These are phyloP conservation scores for Penicillium paxilli DNA, from an alignment of 495 filamentous ascomycete species.

Conservation along the genomic window DNA sequence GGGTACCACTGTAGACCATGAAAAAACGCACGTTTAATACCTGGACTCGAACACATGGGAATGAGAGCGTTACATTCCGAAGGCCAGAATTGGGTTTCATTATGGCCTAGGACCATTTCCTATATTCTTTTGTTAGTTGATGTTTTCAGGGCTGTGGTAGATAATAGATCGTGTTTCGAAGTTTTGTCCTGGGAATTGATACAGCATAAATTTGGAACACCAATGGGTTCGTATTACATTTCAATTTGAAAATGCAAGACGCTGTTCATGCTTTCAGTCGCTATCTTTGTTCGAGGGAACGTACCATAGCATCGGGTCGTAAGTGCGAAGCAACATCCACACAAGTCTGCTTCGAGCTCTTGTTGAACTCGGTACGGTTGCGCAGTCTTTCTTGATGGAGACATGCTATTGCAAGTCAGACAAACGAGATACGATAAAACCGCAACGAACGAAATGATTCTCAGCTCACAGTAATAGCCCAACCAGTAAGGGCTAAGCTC, in stretches of 20 bases:
- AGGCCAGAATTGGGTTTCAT: slow-evolving; percentile 32
- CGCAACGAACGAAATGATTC: neutral
- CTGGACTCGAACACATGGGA: neutral
- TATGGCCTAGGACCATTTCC: too few species aligned
- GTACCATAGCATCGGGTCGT: too few species aligned
- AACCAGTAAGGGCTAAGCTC: slow-evolving; percentile 29
- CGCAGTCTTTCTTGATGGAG: neutral
- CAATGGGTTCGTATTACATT: too few species aligned
- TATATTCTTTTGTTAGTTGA: too few species aligned
- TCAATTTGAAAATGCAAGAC: too few species aligned
- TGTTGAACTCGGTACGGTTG: neutral
- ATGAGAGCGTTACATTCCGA: slow-evolving; percentile 21
- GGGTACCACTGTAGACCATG: slow-evolving; percentile 21
- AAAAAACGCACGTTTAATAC: slow-evolving; percentile 21
- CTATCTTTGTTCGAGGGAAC: too few species aligned
- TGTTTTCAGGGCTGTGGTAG: too few species aligned
- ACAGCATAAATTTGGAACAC: too few species aligned
- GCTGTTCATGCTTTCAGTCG: too few species aligned
- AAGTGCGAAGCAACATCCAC: neutral
- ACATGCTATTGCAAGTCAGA: too few species aligned
- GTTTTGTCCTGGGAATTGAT: too few species aligned
- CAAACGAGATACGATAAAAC: slow-evolving; percentile 31
- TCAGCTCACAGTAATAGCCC: slow-evolving; percentile 38
- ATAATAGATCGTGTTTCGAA: too few species aligned
- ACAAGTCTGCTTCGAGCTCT: neutral